Evolutionary conservation across 2,329 filamentous ascomycete genomes (phyloP), one percentile per base, ranked within the genome.

Genomic region (Sporothrix humicola): DNA sequence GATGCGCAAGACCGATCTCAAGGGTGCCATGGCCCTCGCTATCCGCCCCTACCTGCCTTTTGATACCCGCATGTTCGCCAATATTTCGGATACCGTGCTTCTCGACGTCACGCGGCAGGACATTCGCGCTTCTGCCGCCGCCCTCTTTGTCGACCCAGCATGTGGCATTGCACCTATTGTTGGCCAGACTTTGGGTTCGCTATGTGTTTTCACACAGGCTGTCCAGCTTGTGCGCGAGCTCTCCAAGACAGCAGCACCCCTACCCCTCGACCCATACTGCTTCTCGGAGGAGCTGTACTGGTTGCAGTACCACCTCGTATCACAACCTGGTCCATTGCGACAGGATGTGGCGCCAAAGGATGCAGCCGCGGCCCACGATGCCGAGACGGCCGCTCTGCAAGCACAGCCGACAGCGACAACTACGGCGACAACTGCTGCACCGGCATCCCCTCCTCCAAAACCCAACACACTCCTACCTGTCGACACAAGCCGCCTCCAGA

Each of bases 221-320:
- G 73, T 80, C 17, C 76, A 74, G 10, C 65, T 76, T 2, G 79
- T 79, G 10, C 1, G 54, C 61, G 23, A 78, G 78, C 50, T 74
- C 44, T 13, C 73, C 69, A 50, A 69, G 68, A 72, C 73, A 9
- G 13, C 73, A 44, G 58, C 69, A 9, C 68, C 74, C 17, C 37
- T 72, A 72, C 68, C 73, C 2, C 79, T 80, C 54, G 80, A 82
- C 58, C 80, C 80, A 0, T 76, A 79, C 70, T 75, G 71, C 20
- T 81, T 81, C 69, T 78, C 79, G 26, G 80, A 81, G 42, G 80
- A 81, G 74, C 78, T 79, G 74, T 77, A 79, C 52, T 76, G 77
- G 74, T 75, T 82, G 23, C 78, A 78, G 73, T 73, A 80, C 72
- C 74, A 75, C 58, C 77, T 82, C 1, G 76, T 81, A 17, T 70